Percentiles rank a stretch among this genome's conserved stretches.
These are phyloP conservation scores for Erythrophleum ivorense DNA, from an alignment of 331 rosid genomes.

Conservation along the genomic window DNA sequence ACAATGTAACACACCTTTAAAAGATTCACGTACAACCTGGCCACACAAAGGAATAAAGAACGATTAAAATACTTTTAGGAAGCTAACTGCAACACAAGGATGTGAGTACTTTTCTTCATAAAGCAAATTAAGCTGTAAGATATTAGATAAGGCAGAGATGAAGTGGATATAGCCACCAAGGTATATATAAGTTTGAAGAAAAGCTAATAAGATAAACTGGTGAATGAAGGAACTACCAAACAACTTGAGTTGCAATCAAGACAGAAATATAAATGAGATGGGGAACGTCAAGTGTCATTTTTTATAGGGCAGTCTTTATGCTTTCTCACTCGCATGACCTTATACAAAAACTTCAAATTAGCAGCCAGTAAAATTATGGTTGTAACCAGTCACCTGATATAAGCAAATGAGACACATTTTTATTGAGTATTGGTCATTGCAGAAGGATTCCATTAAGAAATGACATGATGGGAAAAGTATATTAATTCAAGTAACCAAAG, in stretches of 20 bases:
- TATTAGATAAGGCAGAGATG: constrained; percentile 1
- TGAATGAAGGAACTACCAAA: constrained; percentile 20
- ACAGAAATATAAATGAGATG: constrained; percentile 20
- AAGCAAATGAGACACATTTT: constrained; percentile 20
- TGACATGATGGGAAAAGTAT: constrained; percentile 19
- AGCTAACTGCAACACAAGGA: constrained; percentile 32
- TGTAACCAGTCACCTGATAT: background rate
- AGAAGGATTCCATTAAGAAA: constrained; percentile 16
- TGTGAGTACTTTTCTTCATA: constrained; percentile 23
- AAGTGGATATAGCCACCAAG: constrained; percentile 12
- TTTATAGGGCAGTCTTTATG: background rate
- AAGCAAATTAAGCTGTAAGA: constrained; percentile 37
- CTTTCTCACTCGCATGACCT: constrained; percentile 3
- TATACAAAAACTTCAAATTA: background rate
- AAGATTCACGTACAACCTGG: constrained; percentile 85
- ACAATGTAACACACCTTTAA: constrained; percentile 66
- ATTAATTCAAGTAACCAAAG: constrained; percentile 25
- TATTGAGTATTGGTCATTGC: constrained; percentile 10
- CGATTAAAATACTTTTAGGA: constrained; percentile 32
- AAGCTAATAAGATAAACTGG: constrained; percentile 2
- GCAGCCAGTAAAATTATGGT: background rate
- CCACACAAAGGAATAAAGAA: constrained; percentile 43
- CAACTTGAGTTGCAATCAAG: constrained; percentile 24
- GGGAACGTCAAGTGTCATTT: constrained; percentile 23
- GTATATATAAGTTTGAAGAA: background rate